Evolutionary conservation across 805 yeast genomes (phyloP).

Genomic region (Kuraishia floccosa): DNA sequence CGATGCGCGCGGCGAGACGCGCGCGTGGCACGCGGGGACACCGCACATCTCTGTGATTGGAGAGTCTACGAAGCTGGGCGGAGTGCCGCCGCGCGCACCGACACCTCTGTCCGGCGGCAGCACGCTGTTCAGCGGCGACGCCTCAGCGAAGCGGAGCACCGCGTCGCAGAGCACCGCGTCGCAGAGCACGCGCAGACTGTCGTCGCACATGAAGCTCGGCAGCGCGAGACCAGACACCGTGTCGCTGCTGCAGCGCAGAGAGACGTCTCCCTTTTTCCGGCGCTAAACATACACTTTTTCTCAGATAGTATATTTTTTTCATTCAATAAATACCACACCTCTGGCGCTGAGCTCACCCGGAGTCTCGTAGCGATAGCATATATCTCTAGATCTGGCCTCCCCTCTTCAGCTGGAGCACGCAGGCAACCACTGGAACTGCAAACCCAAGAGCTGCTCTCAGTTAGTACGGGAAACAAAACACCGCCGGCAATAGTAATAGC

Average conservation of each 20-base stretch:
- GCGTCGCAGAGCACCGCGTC: too few species aligned
- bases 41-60: too few species aligned
- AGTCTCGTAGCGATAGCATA: background rate
- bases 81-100: too few species aligned
- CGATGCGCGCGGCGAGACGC: too few species aligned
- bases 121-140: too few species aligned
- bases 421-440: constrained; percentile 69
- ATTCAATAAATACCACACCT: background rate
- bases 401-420: constrained; percentile 79
- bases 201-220: too few species aligned
- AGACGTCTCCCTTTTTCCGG: background rate
- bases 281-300: background rate
- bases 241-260: background rate
- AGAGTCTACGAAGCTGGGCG: too few species aligned
- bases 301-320: background rate
- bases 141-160: too few species aligned
- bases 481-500: constrained; percentile 5
- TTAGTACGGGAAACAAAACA: background rate
- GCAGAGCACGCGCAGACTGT: too few species aligned
- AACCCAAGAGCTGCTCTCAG: constrained; percentile 36
- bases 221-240: background rate
- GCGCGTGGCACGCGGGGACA: too few species aligned
- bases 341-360: background rate
- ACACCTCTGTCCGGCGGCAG: too few species aligned
- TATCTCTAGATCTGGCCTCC: constrained; percentile 42